These are phyloP conservation scores for Colletotrichum eremochloae DNA, from an alignment of 2,329 filamentous ascomycete genomes.

Conservation along the genomic window DNA sequence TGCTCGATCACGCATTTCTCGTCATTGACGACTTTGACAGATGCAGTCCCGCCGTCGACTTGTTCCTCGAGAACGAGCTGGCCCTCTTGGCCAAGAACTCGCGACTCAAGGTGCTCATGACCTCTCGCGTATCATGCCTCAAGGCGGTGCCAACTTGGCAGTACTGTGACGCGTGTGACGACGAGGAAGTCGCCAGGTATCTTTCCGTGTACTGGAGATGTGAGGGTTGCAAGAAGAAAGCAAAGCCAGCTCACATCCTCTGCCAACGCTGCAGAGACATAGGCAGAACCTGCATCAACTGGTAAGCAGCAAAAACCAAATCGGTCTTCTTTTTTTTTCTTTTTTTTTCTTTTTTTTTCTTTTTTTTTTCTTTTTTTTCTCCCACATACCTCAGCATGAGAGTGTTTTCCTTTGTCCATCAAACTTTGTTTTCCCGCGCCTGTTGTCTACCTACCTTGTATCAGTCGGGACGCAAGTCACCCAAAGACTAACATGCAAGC, in stretches of 20 bases:
- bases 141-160: background rate
- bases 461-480: background rate
- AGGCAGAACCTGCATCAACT: background rate
- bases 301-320: conserved; percentile 4
- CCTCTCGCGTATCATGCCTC: conserved; percentile 18
- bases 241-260: conserved; percentile 2
- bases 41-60: conserved; percentile 7
- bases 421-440: background rate
- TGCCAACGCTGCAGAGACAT: conserved; percentile 20
- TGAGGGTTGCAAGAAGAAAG: background rate
- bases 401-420: background rate
- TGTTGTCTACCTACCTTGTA: background rate
- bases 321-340: background rate
- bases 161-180: conserved; percentile 16
- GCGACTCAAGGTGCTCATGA: conserved; percentile 21
- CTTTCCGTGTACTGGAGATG: conserved; percentile 9
- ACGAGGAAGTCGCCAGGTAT: background rate
- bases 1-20: conserved; percentile 14
- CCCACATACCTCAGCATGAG: background rate
- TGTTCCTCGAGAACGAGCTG: conserved; percentile 24
- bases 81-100: background rate
- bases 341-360: background rate
- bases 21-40: conserved; percentile 12
- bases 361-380: background rate
- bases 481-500: background rate